These are phyloP conservation scores for Chaetomiaceae sp. DNA, from an alignment of 2,329 filamentous ascomycete genomes.

Conservation along the genomic window DNA sequence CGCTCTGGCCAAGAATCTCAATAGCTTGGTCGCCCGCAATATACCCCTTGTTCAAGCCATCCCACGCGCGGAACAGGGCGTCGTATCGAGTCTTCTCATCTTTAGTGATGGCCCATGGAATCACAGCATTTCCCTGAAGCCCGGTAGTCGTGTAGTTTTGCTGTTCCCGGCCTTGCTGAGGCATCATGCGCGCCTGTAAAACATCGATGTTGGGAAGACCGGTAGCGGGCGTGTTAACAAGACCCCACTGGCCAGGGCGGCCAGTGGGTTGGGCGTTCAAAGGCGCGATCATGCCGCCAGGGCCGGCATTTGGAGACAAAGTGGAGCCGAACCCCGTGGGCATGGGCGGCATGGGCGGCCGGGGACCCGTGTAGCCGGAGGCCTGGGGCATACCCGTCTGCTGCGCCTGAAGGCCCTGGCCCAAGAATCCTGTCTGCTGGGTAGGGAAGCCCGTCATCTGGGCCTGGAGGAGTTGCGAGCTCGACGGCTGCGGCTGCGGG, in stretches of 20 bases:
- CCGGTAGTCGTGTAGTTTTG: conserved; percentile 79
- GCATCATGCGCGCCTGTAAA: conserved; percentile 93
- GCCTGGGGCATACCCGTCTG: conserved; percentile 70
- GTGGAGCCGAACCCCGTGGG: conserved; percentile 52
- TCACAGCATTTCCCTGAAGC: conserved; percentile 86
- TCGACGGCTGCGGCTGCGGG: conserved; percentile 71
- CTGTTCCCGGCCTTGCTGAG: conserved; percentile 83
- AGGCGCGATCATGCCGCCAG: conserved; percentile 62
- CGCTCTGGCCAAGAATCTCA: conserved; percentile 95
- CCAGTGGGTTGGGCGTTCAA: conserved; percentile 94
- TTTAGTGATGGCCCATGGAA: conserved; percentile 98
- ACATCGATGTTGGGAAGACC: conserved; percentile 93
- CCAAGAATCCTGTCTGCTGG: conserved; percentile 53
- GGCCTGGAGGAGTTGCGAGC: conserved; percentile 56
- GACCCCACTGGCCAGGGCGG: conserved; percentile 91
- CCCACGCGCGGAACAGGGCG: conserved; percentile 91
- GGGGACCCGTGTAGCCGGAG: conserved; percentile 74
- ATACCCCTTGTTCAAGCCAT: conserved; percentile 87
- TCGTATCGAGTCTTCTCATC: conserved; percentile 98
- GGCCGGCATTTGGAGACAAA: conserved; percentile 43
- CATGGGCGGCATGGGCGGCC: conserved; percentile 82
- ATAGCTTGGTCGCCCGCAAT: conserved; percentile 90
- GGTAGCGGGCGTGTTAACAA: conserved; percentile 86
- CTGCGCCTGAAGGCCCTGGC: conserved; percentile 61
- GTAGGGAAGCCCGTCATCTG: conserved; percentile 66